Evolutionary conservation across 192 early-diverging fungal genomes (phyloP).

Genomic region (Backusella macrospora): DNA sequence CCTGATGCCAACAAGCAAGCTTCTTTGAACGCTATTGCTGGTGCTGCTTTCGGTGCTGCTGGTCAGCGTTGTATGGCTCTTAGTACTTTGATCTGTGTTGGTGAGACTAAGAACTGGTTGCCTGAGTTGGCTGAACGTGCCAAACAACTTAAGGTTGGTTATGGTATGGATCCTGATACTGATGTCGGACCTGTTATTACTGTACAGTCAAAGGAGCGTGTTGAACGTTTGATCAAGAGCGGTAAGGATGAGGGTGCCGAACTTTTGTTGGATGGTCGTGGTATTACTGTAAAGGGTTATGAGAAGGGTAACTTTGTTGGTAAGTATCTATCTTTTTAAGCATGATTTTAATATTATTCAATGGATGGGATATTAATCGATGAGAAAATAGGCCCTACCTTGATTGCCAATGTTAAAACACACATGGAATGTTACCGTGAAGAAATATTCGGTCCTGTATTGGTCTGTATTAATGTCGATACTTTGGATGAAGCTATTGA

Average conservation of each 20-base stretch:
- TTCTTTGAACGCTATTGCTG: slow-evolving; percentile 88
- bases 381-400: slow-evolving; percentile 69
- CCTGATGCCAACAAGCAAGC: slow-evolving; percentile 95
- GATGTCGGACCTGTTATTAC: slow-evolving; percentile 94
- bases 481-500: slow-evolving; percentile 91
- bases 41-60: slow-evolving; percentile 97
- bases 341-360: background rate
- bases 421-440: slow-evolving; percentile 89
- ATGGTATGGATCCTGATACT: slow-evolving; percentile 81
- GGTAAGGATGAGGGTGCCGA: slow-evolving; percentile 87
- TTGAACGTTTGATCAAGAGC: slow-evolving; percentile 76
- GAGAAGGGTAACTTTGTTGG: slow-evolving; percentile 94
- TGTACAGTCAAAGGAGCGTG: slow-evolving; percentile 73
- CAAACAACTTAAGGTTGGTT: slow-evolving; percentile 76
- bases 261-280: slow-evolving; percentile 88
- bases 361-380: background rate
- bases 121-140: slow-evolving; percentile 91
- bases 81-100: slow-evolving; percentile 90
- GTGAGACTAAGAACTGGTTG: slow-evolving; percentile 80
- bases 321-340: slow-evolving; percentile 9
- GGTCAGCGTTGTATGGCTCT: slow-evolving; percentile 99
- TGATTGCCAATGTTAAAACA: slow-evolving; percentile 73
- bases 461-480: slow-evolving; percentile 80
- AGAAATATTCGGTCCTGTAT: slow-evolving; percentile 96
- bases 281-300: slow-evolving; percentile 67